Base-by-base conservation (phyloP, 2,329 filamentous ascomycete genomes). In the Calonectria pteridis region DNA sequence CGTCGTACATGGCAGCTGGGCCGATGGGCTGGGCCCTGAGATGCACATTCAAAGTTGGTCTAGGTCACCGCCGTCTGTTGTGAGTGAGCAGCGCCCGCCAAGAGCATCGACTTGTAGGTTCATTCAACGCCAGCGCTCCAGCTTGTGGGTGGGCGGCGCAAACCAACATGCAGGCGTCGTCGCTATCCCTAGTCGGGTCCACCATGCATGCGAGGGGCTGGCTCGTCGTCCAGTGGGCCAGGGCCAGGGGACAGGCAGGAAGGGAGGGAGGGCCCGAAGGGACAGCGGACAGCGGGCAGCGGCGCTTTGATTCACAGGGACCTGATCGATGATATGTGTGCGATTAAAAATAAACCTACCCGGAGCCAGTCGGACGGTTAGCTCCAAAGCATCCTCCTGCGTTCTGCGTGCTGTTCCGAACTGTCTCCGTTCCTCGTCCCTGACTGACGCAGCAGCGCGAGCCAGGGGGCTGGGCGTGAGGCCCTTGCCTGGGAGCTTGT, bases 281-380 rank as follows among this genome's bases (percentile, higher is more conserved):
- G 69, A 66, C 64, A 67, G 51, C 29, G 63, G 67, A 37, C 66
- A 29, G 72, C 68, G 64, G 64, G 35, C 72, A 67, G 65, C 71
- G 70, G 73, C 78, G 77, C 75, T 75, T 76, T 77, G 77, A 77
- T 77, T 77, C 69, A 78, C 76, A 77, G 75, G 76, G 75, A 75
- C 72, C 70, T 59, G 74, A 73, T 73, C 71, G 65, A 73, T 59
- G 77, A 73, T 43, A 73, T 76, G 73, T 75, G 72, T 75, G 71
- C 72, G 70, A 77, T 77, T 80, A 80, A 80, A 80, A 80, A 80
- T 78, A 80, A 79, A 76, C 75, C 77, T 77, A 73, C 77, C 73
- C 76, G 67, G 69, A 72, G 65, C 67, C 70, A 71, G 73, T 72
- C 65, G 65, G 64, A 72, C 50, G 62, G 59, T 67, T 72, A 71